Conservation (phyloP, 2,329 filamentous ascomycete species). For the Eutypa lata region DNA sequence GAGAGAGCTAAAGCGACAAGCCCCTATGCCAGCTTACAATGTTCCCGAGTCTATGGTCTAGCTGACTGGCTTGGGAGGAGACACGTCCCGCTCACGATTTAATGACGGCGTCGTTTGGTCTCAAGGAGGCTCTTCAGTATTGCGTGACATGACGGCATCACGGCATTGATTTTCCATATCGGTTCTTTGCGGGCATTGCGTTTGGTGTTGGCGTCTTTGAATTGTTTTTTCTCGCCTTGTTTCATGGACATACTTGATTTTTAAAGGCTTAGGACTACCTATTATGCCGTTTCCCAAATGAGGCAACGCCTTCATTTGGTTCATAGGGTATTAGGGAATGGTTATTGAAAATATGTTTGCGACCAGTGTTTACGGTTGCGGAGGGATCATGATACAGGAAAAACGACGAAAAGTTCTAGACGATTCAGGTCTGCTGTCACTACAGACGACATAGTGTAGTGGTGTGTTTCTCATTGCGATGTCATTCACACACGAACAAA, state of each 20-base stretch:
- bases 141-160: slow-evolving; percentile 23
- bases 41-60: slow-evolving; percentile 28
- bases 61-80: slow-evolving; percentile 10
- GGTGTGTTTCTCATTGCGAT: not conserved
- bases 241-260: slow-evolving; percentile 23
- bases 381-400: not conserved
- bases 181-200: slow-evolving; percentile 29
- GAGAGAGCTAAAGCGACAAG: slow-evolving; percentile 10
- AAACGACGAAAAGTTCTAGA: not conserved
- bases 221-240: slow-evolving; percentile 13
- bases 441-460: not conserved
- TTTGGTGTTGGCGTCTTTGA: slow-evolving; percentile 31
- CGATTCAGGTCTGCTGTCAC: not conserved
- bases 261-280: not conserved
- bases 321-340: not conserved
- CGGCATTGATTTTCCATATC: slow-evolving; percentile 20
- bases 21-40: slow-evolving; percentile 13
- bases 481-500: not conserved
- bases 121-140: slow-evolving; percentile 14
- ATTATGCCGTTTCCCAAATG: not conserved
- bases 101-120: slow-evolving; percentile 16
- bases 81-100: slow-evolving; percentile 18
- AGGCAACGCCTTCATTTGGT: not conserved
- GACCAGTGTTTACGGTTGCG: not conserved
- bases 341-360: not conserved